Evolutionary conservation across 352 stramenopile species (phyloP).

Genomic region (Pelagophyceae sp.): DNA sequence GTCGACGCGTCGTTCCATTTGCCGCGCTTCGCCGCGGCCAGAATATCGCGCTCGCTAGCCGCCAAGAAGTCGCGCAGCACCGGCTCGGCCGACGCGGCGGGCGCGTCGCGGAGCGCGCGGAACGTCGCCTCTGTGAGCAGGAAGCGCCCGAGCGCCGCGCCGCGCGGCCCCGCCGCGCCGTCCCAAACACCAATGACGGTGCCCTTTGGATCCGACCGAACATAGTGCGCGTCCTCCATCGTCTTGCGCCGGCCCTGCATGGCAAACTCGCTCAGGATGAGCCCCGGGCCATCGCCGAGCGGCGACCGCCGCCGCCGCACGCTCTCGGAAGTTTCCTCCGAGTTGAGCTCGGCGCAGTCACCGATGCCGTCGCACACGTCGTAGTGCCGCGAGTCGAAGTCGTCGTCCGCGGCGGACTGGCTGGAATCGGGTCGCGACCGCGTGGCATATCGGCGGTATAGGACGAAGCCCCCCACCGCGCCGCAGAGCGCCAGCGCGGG

Average conservation of each 20-base stretch:
- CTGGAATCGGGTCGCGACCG: too few species aligned
- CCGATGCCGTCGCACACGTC: too few species aligned
- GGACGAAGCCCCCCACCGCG: too few species aligned
- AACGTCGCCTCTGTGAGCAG: background rate
- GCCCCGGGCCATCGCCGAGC: too few species aligned
- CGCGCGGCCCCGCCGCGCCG: background rate
- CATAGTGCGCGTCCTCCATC: conserved; percentile 11
- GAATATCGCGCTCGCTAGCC: background rate
- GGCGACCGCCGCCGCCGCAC: too few species aligned
- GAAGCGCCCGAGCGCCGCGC: background rate
- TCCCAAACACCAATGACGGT: background rate
- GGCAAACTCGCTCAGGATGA: background rate
- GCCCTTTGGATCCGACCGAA: background rate
- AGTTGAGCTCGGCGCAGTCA: too few species aligned
- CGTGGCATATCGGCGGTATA: too few species aligned
- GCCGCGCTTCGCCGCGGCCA: background rate
- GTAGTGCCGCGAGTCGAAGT: too few species aligned
- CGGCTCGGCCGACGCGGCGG: background rate
- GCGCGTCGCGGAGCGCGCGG: background rate
- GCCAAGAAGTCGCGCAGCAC: background rate
- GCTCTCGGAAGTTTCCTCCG: too few species aligned
- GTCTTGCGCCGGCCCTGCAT: background rate
- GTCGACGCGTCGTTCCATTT: conserved; percentile 10
- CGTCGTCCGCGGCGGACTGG: too few species aligned
- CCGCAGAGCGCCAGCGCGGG: too few species aligned